Evolutionary conservation across 306 rosid genomes (phyloP).

Genomic region (Lathyrus tuberosus): DNA sequence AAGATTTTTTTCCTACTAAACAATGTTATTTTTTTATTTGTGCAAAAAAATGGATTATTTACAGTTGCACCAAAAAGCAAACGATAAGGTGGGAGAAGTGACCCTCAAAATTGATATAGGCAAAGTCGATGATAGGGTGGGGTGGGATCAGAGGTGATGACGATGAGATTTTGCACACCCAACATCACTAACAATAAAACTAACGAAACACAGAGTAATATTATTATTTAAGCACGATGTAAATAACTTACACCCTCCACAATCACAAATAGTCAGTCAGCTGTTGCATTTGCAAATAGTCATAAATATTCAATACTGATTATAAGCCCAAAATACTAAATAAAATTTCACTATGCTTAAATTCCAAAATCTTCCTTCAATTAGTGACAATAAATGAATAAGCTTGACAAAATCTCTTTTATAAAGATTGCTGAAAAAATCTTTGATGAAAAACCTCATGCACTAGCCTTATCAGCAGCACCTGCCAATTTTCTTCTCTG

Average conservation of each 20-base stretch:
- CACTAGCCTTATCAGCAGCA: constrained; percentile 46
- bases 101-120: too few species aligned
- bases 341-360: constrained; percentile 30
- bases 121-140: too few species aligned
- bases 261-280: constrained; percentile 10
- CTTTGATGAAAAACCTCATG: constrained; percentile 35
- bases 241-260: constrained; percentile 12
- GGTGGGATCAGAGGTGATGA: too few species aligned
- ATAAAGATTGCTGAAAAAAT: constrained; percentile 26
- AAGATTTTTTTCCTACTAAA: too few species aligned
- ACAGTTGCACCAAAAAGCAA: too few species aligned
- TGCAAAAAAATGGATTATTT: too few species aligned
- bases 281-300: constrained; percentile 15
- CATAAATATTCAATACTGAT: constrained; percentile 6
- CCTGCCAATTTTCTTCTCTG: constrained; percentile 85
- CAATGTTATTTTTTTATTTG: too few species aligned
- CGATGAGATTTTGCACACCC: neutral
- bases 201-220: neutral
- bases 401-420: constrained; percentile 36
- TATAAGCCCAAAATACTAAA: neutral
- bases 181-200: neutral
- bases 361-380: constrained; percentile 58
- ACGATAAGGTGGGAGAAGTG: too few species aligned
- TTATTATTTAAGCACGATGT: neutral
- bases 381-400: constrained; percentile 50